phyloP scores from a whole-genome alignment of 78 protist genomes.

The Monosiga brevicollis region DNA sequence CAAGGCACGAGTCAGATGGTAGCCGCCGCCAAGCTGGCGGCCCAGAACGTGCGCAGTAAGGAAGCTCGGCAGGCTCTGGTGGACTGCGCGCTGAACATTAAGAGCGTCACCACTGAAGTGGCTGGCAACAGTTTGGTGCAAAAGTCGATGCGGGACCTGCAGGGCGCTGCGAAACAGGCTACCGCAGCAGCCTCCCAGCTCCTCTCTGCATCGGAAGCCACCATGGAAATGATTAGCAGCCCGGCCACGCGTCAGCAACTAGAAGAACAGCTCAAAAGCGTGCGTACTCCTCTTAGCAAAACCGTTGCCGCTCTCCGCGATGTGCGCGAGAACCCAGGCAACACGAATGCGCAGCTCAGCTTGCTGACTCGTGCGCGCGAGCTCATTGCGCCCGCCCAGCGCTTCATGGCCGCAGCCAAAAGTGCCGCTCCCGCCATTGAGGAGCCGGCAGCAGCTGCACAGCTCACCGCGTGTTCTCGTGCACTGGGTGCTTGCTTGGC shows the following conservation, averaged over 20 bases:
- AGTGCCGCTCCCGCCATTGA: constrained; percentile 23
- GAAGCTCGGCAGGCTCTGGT: neutral
- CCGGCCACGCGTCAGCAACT: constrained; percentile 22
- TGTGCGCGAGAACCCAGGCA: neutral
- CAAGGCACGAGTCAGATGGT: neutral
- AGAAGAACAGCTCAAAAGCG: neutral
- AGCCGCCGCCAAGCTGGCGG: constrained; percentile 3
- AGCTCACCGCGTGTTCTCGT: neutral
- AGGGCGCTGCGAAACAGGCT: constrained; percentile 5
- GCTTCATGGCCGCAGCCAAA: constrained; percentile 24
- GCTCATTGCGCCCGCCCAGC: constrained; percentile 3
- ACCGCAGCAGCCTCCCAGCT: constrained; percentile 14
- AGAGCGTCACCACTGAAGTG: neutral
- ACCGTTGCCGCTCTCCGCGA: constrained; percentile 5
- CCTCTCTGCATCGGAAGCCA: constrained; percentile 5
- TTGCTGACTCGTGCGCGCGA: constrained; percentile 10
- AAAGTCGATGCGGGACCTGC: neutral
- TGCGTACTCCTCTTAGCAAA: neutral
- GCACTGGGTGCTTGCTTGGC: neutral
- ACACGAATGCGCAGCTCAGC: constrained; percentile 8
- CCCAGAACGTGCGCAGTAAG: neutral
- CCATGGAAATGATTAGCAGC: constrained; percentile 4
- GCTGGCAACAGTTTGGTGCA: neutral
- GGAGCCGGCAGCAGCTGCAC: constrained; percentile 9
- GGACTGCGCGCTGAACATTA: neutral